phyloP scores from a whole-genome alignment of 768 basidiomycete species.

The Ephemerocybe angulata region DNA sequence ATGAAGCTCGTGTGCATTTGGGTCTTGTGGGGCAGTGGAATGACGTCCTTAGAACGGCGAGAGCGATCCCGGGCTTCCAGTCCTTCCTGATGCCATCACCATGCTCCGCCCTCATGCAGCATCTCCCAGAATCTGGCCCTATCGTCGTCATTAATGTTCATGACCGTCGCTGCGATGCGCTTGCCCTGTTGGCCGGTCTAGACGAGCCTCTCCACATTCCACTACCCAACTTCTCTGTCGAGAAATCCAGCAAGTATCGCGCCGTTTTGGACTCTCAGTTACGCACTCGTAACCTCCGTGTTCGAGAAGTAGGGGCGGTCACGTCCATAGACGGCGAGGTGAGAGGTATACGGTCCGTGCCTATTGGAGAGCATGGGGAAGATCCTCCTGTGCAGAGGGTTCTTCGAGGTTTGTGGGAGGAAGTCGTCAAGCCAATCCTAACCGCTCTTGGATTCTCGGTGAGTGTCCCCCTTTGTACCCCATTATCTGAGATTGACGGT shows the following conservation, averaged over 20 bases:
- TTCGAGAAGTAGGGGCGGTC: not conserved
- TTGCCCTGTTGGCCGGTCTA: constrained; percentile 11
- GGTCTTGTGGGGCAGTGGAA: constrained; percentile 18
- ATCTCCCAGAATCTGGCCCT: constrained; percentile 11
- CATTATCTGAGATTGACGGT: not conserved
- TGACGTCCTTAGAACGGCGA: constrained; percentile 8
- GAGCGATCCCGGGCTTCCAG: constrained; percentile 15
- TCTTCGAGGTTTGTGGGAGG: not conserved
- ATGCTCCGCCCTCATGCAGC: not conserved
- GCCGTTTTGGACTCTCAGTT: not conserved
- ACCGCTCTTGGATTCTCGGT: constrained; percentile 5
- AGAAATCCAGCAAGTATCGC: not conserved
- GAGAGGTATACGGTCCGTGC: not conserved
- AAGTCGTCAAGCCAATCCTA: constrained; percentile 7
- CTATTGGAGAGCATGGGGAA: not conserved
- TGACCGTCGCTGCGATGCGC: constrained; percentile 17
- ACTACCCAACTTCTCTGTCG: constrained; percentile 2
- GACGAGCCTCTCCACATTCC: constrained; percentile 10
- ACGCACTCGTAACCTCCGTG: not conserved
- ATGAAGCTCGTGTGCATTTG: constrained; percentile 11
- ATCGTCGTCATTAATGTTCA: constrained; percentile 20
- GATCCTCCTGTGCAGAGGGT: not conserved
- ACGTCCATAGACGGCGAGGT: not conserved
- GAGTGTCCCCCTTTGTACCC: not conserved
- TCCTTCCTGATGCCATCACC: constrained; percentile 17